Evolutionary conservation across 2,329 filamentous ascomycete species (phyloP), one percentile per base, ranked within the genome.

Genomic region (Clonostachys solani): DNA sequence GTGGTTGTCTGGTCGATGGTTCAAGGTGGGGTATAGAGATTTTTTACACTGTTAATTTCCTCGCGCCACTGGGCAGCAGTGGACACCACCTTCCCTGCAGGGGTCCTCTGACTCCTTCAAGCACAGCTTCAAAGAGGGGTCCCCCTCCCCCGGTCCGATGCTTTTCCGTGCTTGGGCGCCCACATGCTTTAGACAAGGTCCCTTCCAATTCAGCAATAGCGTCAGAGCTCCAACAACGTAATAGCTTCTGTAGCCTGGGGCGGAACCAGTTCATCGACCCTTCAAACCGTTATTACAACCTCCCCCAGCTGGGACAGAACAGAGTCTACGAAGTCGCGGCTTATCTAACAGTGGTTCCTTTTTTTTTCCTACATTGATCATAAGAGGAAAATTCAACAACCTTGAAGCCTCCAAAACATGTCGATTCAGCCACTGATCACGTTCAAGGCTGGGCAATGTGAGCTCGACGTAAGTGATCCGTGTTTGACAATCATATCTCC

Each of bases 401-500:
- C 37, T n/a, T 17, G 9, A 16, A 18, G n/a, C 29, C n/a, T 36
- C 36, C 23, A 48, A 54, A 53, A 51, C 54, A 96, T 96, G 91
- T 89, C 92, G 52, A 84, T 89, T 68, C 67, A 78, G 56, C 91
- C 92, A 33, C 80, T 96, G 62, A 92, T 97, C 65, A 95, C 91
- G 15, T 97, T 97, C 80, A 96, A 96, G 78, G 92, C 92, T 54
- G 92, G 92, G 67, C 82, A 81, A 66, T 97, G 92, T 72, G 84
- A 94, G 46, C 66, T 92, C 51, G 85, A 92, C 65, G 91, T 95
- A 73, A 63, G 86, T 29, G 23, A 29, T 29, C 23, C 43, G 37
- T 40, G 34, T n/a, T 38, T 34, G 12, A 29, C 16, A 42, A 38
- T 40, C 45, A 49, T 45, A 51, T 43, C 16, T 37, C 47, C 18